A percentile compares a stretch with the other conserved stretches of the same genome.
These are phyloP conservation scores for Ophiostoma australiae DNA, from an alignment of 2,329 filamentous ascomycete species.

Conservation along the genomic window DNA sequence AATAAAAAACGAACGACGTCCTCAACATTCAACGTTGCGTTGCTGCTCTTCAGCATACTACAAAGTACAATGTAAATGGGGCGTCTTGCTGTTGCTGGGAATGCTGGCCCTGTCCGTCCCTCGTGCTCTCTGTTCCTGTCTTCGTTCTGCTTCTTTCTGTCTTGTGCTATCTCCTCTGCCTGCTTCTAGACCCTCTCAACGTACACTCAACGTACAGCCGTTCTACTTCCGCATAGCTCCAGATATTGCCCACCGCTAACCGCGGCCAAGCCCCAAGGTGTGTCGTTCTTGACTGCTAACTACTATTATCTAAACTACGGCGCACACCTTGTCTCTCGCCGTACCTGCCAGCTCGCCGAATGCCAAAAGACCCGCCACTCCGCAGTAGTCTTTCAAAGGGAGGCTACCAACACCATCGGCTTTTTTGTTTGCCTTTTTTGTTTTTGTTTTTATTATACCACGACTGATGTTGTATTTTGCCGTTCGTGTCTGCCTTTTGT, in stretches of 20 bases:
- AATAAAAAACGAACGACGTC: too few relatives aligned
- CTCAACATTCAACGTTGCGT: neutral
- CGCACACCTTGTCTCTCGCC: neutral
- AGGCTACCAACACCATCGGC: neutral
- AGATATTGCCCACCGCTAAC: too few relatives aligned
- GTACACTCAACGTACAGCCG: neutral
- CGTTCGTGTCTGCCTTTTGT: neutral
- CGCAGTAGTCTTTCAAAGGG: slow-evolving; percentile 1
- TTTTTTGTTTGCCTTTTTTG: neutral
- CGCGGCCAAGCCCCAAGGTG: too few relatives aligned
- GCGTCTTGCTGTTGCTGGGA: neutral
- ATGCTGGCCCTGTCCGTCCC: neutral
- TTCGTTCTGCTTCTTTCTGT: neutral
- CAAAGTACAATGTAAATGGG: too few relatives aligned
- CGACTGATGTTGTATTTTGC: too few relatives aligned
- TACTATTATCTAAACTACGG: too few relatives aligned
- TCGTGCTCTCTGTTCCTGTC: neutral
- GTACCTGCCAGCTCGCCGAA: slow-evolving; percentile 6
- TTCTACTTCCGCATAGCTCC: neutral
- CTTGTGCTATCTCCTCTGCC: neutral
- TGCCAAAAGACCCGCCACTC: neutral
- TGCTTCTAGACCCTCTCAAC: too few relatives aligned
- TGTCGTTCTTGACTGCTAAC: too few relatives aligned
- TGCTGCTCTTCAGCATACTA: neutral
- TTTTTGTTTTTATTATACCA: neutral